Evolutionary conservation across 2,329 filamentous ascomycete species (phyloP), one percentile per base, ranked within the genome.

Genomic region (Trichothecium roseum): DNA sequence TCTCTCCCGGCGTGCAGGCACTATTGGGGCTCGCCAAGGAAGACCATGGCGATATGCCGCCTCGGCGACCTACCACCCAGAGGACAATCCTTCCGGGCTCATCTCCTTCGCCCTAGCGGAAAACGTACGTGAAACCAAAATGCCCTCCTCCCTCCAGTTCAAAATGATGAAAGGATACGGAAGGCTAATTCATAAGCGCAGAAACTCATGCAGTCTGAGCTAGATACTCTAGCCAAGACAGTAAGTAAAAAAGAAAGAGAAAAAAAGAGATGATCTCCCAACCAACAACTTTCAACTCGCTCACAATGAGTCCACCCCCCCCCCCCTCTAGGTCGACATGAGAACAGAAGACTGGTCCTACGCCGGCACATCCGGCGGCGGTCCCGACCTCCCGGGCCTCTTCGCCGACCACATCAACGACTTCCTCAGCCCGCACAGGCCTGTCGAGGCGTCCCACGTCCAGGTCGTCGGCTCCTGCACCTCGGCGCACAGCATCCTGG

Each of bases 81-180:
- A 48, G 3, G 43, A 43, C 4, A 64, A 63, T 22, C 55, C 57
- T 1, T 42, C 49, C 8, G 67, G 67, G 2, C 55, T 66, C 33
- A 53, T 71, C 34, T 68, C 63, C 4, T 61, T 72, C 18, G 63
- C 60, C 1, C 55, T 66, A 1, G 67, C 68, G 4, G 68, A 71
- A 40, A 70, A 72, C 43, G 55, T 47, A 29, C n/a, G 41, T n/a
- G n/a, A n/a, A n/a, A n/a, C n/a, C n/a, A n/a, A n/a, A n/a, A n/a
- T n/a, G n/a, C n/a, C n/a, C n/a, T n/a, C n/a, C n/a, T n/a, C n/a
- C n/a, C n/a, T n/a, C n/a, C 31, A n/a, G 9, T n/a, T 10, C 7
- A 16, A 20, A 13, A 27, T n/a, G 18, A 7, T 4, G 32, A 32
- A 15, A 8, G 14, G 9, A 16, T 35, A 15, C 34, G 20, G 28